Percentiles rank a stretch among this genome's conserved stretches.
phyloP scores from a whole-genome alignment of 1,284 basidiomycete genomes.

The Rugiboletus extremiorientalis region DNA sequence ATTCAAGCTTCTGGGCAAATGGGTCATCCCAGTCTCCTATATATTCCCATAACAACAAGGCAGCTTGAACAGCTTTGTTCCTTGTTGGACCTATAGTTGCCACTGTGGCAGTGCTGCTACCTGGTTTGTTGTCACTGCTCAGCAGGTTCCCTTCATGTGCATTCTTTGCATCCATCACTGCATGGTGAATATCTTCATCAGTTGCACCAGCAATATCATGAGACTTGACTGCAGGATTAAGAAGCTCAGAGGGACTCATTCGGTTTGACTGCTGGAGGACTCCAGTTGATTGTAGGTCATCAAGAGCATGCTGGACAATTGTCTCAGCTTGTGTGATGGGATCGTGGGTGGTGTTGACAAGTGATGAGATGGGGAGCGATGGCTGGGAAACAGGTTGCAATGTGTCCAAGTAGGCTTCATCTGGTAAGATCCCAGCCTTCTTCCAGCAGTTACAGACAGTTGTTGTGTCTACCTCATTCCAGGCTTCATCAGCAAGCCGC shows the following conservation, averaged over 20 bases:
- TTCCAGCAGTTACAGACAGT: slow-evolving; percentile 10
- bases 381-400: too few relatives aligned
- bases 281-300: neutral
- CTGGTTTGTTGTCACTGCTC: too few relatives aligned
- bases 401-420: neutral
- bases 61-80: too few relatives aligned
- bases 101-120: too few relatives aligned
- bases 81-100: too few relatives aligned
- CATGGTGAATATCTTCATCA: neutral
- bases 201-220: neutral
- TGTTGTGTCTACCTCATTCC: slow-evolving; percentile 1
- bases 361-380: neutral
- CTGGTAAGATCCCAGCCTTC: slow-evolving; percentile 8
- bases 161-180: neutral
- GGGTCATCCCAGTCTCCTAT: too few relatives aligned
- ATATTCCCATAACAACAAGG: too few relatives aligned
- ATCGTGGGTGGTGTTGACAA: neutral
- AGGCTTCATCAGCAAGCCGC: slow-evolving; percentile 20
- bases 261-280: neutral
- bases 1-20: too few relatives aligned
- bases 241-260: neutral
- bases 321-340: neutral
- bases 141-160: neutral
- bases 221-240: neutral
- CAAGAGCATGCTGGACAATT: neutral